Base-by-base conservation (phyloP, 345 rosid species). In the Salix udensis region DNA sequence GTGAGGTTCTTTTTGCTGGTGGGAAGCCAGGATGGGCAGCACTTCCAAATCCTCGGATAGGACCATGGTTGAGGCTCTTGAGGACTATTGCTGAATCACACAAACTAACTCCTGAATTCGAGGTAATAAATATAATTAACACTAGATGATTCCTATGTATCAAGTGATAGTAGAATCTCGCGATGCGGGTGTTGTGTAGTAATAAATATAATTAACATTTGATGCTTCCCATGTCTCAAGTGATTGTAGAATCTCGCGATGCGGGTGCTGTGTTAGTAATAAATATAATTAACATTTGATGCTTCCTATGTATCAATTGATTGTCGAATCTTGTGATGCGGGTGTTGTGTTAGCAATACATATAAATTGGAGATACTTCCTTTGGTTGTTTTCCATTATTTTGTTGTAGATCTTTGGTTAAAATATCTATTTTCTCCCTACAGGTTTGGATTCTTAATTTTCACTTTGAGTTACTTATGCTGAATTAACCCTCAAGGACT, bases 1-100 rank as follows among this genome's bases (percentile, higher is more conserved):
- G 91, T 9, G 98, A 93, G 19, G 85, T 85, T 39, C 89, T 89
- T n/a, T 93, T 92, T 2, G 98, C 93, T 11, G 98, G 97, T 48
- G 98, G 98, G 65, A 88, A 78, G 81, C 94, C 94, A 0, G 98
- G 96, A 19, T 95, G 98, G 98, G 98, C 96, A 5, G 93, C 96
- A 7, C 94, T 89, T 5, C 91, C 98, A 1, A 81, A 81, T 82
- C 98, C 98, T 24, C 89, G 93, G 79, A 88, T 95, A 6, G 98
- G 98, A 11, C 96, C 98, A 2, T 95, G 98, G 98, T 81, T 95
- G 48, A 88, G 98, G 76, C 88, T 84, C 67, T 79, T 95, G 82
- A 91, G 87, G 84, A 87, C 83, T 62, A 53, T 93, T 72, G 98
- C 97, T 3, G 78, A 80, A 8, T 87, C 94, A 82, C 94, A 81